Percentiles rank a stretch among this genome's conserved stretches.
Conservation (phyloP, 2,329 filamentous ascomycete genomes). For the Chrysosporium keratinophilum region DNA sequence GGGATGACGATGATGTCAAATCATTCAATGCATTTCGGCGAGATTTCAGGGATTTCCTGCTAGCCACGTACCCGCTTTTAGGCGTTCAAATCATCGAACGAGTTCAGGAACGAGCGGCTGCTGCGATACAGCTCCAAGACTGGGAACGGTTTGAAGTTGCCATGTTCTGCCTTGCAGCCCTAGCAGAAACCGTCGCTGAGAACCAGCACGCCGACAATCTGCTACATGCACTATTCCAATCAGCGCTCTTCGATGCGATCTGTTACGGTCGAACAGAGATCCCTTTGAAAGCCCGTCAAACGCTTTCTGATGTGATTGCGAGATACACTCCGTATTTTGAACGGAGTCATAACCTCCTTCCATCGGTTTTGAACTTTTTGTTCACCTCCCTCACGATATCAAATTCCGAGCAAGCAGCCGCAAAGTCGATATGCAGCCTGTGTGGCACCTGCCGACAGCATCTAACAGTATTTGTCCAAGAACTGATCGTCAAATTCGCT, state of each 20-base stretch:
- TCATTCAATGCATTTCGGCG: slow-evolving; percentile 37
- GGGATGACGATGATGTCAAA: slow-evolving; percentile 35
- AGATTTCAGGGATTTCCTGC: slow-evolving; percentile 38
- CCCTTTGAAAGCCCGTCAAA: slow-evolving; percentile 31
- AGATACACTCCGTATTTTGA: slow-evolving; percentile 38
- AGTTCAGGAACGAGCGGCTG: slow-evolving; percentile 31
- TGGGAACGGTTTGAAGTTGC: slow-evolving; percentile 38
- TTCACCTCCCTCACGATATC: slow-evolving; percentile 36
- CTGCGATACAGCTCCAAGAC: slow-evolving; percentile 26
- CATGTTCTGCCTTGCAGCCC: slow-evolving; percentile 35
- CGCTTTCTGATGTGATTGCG: slow-evolving; percentile 35
- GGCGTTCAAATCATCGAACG: slow-evolving; percentile 35
- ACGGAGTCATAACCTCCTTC: slow-evolving; percentile 32
- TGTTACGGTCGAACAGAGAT: slow-evolving; percentile 26
- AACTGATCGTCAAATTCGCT: slow-evolving; percentile 35
- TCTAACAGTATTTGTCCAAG: slow-evolving; percentile 34
- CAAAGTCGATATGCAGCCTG: slow-evolving; percentile 35
- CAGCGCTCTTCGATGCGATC: slow-evolving; percentile 27
- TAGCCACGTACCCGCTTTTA: slow-evolving; percentile 35
- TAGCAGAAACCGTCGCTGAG: slow-evolving; percentile 38
- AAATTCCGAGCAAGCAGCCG: slow-evolving; percentile 34
- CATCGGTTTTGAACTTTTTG: slow-evolving; percentile 35
- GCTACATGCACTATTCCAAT: slow-evolving; percentile 34
- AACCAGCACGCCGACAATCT: slow-evolving; percentile 34
- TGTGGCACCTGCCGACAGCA: slow-evolving; percentile 36